Conservation (phyloP, 2,329 filamentous ascomycete genomes). For the Fusarium sp. region DNA sequence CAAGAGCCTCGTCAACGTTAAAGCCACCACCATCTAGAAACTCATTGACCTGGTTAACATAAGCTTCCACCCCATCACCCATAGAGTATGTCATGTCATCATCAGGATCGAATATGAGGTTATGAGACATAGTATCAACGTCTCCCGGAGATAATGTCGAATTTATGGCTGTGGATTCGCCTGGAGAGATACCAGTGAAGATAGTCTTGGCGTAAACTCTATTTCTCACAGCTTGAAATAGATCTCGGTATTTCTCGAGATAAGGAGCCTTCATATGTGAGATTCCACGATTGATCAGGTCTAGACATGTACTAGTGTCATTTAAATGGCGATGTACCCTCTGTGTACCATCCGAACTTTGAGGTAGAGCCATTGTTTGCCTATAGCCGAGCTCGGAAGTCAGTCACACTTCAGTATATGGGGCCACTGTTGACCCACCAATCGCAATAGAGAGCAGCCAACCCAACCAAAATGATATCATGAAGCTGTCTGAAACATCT, state of each 20-base stretch:
- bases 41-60: constrained; percentile 8
- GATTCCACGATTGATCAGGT: fast-evolving
- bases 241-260: not conserved
- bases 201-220: not conserved
- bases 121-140: not conserved
- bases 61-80: constrained; percentile 1
- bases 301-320: not conserved
- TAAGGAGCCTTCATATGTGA: fast-evolving
- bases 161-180: not conserved
- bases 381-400: not conserved
- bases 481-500: constrained; percentile 14
- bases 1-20: constrained; percentile 15
- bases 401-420: not conserved
- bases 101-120: fast-evolving
- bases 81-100: not conserved
- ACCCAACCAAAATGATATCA: constrained; percentile 1
- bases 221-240: not conserved
- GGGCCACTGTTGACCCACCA: not conserved
- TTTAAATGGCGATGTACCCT: not conserved
- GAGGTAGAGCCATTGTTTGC: not conserved
- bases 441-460: constrained; percentile 10
- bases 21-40: constrained; percentile 6
- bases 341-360: fast-evolving
- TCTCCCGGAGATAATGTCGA: not conserved
- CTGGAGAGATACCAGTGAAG: not conserved